phyloP scores from a whole-genome alignment of 495 filamentous ascomycete genomes.

The Jackrogersella minutella region DNA sequence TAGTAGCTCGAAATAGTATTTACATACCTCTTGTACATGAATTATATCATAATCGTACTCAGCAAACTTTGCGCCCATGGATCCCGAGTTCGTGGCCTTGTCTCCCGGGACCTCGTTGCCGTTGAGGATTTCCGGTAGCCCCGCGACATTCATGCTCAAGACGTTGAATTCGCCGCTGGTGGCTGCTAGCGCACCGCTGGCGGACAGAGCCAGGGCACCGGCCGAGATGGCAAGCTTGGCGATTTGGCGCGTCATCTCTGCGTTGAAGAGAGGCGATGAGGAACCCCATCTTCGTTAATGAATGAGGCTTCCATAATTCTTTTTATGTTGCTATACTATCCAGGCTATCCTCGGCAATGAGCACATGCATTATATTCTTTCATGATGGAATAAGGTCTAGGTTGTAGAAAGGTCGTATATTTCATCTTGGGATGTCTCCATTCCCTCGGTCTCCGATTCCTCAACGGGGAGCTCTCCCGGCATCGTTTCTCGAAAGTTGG shows the following conservation, averaged over 20 bases:
- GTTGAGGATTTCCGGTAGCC: slow-evolving; percentile 63
- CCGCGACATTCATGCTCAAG: slow-evolving; percentile 68
- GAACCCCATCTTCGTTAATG: neutral
- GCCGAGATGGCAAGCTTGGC: slow-evolving; percentile 19
- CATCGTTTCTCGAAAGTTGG: slow-evolving; percentile 3
- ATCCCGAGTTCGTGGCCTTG: slow-evolving; percentile 58
- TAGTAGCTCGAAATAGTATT: neutral
- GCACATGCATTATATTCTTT: neutral
- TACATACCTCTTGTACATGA: slow-evolving; percentile 65
- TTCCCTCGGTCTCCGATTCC: slow-evolving; percentile 32
- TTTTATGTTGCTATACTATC: slow-evolving; percentile 19
- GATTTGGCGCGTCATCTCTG: slow-evolving; percentile 27
- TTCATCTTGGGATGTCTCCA: slow-evolving; percentile 27
- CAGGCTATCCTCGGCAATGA: slow-evolving; percentile 7
- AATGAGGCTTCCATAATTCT: neutral
- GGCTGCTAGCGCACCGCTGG: slow-evolving; percentile 24
- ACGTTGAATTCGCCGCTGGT: slow-evolving; percentile 56
- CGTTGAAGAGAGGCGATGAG: slow-evolving; percentile 11
- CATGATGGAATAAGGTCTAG: slow-evolving; percentile 8
- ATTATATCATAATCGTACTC: slow-evolving; percentile 65
- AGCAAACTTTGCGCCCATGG: slow-evolving; percentile 59
- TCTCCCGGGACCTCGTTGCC: slow-evolving; percentile 61
- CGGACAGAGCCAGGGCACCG: slow-evolving; percentile 2
- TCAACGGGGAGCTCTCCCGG: slow-evolving; percentile 33
- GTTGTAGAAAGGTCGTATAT: slow-evolving; percentile 20